phyloP scores from a whole-genome alignment of 2,329 filamentous ascomycete species.

The Aspergillus versicolor region DNA sequence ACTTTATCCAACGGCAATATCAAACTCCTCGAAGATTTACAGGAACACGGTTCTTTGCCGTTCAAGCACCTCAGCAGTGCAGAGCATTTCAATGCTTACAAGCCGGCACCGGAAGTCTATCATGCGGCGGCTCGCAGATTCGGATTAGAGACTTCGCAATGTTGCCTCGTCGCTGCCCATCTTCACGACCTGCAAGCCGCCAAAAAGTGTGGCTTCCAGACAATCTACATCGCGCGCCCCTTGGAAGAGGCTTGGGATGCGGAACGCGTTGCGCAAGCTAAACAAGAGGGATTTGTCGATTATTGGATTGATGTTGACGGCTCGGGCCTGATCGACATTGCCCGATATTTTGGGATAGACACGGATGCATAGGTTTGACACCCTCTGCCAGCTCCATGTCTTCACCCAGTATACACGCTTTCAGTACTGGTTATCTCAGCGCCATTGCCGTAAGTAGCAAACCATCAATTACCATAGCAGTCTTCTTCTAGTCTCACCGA shows the following conservation, averaged over 20 bases:
- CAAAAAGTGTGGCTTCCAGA: too few species aligned
- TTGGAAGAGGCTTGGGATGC: conserved; percentile 24
- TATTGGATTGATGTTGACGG: conserved; percentile 13
- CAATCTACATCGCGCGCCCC: too few species aligned
- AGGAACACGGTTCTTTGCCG: conserved; percentile 29
- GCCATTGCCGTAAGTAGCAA: too few species aligned
- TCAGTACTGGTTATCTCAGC: too few species aligned
- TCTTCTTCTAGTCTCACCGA: too few species aligned
- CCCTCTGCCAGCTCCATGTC: too few species aligned
- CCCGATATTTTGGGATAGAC: conserved; percentile 17
- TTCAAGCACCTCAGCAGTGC: conserved; percentile 58
- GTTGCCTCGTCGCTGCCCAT: conserved; percentile 65
- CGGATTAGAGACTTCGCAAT: conserved; percentile 56
- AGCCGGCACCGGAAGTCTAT: conserved; percentile 67
- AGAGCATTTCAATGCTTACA: conserved; percentile 70
- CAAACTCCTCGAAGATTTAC: conserved; percentile 62
- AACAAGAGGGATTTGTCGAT: conserved; percentile 62
- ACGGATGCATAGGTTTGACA: background rate
- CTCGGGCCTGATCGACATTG: conserved; percentile 19
- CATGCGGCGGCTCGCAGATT: conserved; percentile 62
- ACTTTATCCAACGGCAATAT: conserved; percentile 73
- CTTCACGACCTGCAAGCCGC: too few species aligned
- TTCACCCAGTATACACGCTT: too few species aligned
- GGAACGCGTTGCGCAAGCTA: conserved; percentile 51
- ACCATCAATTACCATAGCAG: too few species aligned